Evolutionary conservation across 139 green algal genomes (phyloP).

Genomic region (Chlorella sp.): DNA sequence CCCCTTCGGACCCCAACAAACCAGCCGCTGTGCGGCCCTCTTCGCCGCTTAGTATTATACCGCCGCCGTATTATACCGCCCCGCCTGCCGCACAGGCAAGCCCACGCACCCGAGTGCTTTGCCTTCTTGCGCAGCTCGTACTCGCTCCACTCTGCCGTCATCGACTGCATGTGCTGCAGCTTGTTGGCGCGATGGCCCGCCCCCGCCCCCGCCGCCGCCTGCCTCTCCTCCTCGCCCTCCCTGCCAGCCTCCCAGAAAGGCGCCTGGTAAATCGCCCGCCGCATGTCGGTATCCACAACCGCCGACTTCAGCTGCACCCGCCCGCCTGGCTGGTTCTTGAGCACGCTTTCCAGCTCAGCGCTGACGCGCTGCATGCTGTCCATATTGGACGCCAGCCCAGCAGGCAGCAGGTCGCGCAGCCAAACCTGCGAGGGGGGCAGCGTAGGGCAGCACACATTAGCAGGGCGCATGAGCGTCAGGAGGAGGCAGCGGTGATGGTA

Average conservation of each 20-base stretch:
- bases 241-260: background rate
- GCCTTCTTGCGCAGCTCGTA: conserved; percentile 26
- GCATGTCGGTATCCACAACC: conserved; percentile 13
- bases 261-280: conserved; percentile 11
- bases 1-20: no score
- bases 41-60: no score
- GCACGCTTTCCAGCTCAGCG: conserved; percentile 1
- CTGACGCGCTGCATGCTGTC: background rate
- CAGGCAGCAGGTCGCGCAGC: conserved; percentile 32
- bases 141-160: conserved; percentile 7
- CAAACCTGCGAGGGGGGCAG: background rate
- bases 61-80: no score
- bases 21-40: no score
- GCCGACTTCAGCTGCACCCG: background rate
- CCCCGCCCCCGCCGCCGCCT: background rate
- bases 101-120: background rate
- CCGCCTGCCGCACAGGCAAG: no score
- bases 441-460: background rate
- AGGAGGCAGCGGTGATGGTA: background rate
- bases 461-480: background rate
- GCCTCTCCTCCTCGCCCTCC: background rate
- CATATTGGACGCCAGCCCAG: background rate
- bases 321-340: background rate
- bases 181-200: background rate
- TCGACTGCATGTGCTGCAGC: conserved; percentile 23